A percentile compares a stretch with the other conserved stretches of the same genome.
Conservation (phyloP, 2,329 filamentous ascomycete genomes). For the Thelonectria olida region DNA sequence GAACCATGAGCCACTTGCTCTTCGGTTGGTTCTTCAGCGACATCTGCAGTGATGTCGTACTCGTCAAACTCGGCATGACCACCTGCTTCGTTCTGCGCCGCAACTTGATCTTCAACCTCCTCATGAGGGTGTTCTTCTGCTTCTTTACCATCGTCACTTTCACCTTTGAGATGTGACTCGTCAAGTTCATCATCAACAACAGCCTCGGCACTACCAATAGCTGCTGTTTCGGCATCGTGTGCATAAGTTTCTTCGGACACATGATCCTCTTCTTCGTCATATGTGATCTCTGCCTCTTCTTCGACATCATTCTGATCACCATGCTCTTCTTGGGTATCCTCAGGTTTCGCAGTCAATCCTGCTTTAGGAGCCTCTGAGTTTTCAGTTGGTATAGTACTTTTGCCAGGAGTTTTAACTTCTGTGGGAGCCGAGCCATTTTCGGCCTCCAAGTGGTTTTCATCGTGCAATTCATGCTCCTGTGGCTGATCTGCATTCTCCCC, state of each 20-base stretch:
- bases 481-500: slow-evolving; percentile 35
- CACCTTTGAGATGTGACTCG: slow-evolving; percentile 26
- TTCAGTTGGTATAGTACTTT: not conserved
- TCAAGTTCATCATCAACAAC: slow-evolving; percentile 7
- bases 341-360: not conserved
- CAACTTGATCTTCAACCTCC: slow-evolving; percentile 4
- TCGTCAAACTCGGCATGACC: slow-evolving; percentile 13
- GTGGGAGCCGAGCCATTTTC: slow-evolving; percentile 11
- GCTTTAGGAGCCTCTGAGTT: slow-evolving; percentile 9
- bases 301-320: not conserved
- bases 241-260: slow-evolving; percentile 3
- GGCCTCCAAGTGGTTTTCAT: slow-evolving; percentile 13
- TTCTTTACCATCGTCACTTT: slow-evolving; percentile 8
- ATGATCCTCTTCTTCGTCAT: slow-evolving; percentile 28
- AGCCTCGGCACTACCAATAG: slow-evolving; percentile 12
- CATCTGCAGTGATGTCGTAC: slow-evolving; percentile 13
- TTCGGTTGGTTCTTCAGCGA: slow-evolving; percentile 11
- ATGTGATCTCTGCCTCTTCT: slow-evolving; percentile 28
- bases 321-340: slow-evolving; percentile 6
- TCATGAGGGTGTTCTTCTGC: slow-evolving; percentile 13
- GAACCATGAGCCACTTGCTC: slow-evolving; percentile 10
- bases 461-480: not conserved
- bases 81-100: slow-evolving; percentile 1
- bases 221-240: not conserved
- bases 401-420: not conserved